Conservation (phyloP, 768 basidiomycete genomes). For the Macrolepiota albuminosa region DNA sequence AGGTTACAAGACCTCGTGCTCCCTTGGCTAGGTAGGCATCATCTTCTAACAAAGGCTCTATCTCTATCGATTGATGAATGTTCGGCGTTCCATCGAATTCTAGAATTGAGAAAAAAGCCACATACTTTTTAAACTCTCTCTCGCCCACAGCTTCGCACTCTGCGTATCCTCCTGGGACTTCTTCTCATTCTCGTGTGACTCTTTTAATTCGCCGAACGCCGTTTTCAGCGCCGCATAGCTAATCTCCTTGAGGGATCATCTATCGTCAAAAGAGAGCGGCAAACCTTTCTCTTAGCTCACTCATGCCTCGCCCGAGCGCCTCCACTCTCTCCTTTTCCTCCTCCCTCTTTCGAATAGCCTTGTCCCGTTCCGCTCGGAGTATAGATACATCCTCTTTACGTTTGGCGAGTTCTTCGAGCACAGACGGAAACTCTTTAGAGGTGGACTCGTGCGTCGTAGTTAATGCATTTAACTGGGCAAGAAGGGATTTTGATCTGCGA, state of each 20-base stretch:
- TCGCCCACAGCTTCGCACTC: too few relatives aligned
- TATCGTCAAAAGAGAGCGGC: neutral
- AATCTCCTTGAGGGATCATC: neutral
- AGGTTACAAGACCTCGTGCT: constrained; percentile 18
- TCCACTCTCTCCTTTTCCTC: too few relatives aligned
- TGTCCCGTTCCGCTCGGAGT: too few relatives aligned
- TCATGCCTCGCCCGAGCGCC: constrained; percentile 1
- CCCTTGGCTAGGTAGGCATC: constrained; percentile 16
- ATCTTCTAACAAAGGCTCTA: neutral
- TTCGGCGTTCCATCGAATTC: neutral
- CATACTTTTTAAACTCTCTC: constrained; percentile 2
- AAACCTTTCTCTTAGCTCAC: constrained; percentile 10
- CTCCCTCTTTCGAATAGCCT: too few relatives aligned
- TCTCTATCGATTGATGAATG: constrained; percentile 1
- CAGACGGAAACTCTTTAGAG: constrained; percentile 2
- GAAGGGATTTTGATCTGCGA: neutral
- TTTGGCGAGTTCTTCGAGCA: neutral
- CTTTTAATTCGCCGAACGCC: too few relatives aligned
- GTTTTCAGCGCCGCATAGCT: constrained; percentile 3
- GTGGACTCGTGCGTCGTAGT: constrained; percentile 6
- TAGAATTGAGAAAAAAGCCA: neutral
- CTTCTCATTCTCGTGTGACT: too few relatives aligned
- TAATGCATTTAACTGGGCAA: constrained; percentile 9
- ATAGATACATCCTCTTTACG: neutral
- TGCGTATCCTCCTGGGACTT: too few relatives aligned